Base-by-base conservation (phyloP, 768 basidiomycete species). In the Mycena leptocephala region DNA sequence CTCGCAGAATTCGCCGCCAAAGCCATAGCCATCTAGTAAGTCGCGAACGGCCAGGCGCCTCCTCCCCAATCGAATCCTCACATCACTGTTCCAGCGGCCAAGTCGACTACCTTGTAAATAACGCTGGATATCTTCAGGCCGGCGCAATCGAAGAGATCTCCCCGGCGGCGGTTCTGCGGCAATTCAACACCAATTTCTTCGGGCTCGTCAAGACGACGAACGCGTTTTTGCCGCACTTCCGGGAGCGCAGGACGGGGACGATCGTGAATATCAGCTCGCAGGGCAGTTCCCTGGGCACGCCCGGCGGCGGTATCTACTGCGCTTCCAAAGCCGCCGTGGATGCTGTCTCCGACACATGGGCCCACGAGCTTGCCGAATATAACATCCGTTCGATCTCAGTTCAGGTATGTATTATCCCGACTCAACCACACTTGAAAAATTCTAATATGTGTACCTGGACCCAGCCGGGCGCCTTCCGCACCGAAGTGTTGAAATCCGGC, bases 181-280 rank as follows among this genome's bases (percentile, higher is more conserved):
- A 81, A 62, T 82, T 83, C 65, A 63, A 79, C 68, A 80, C 80
- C 16, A 84, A 84, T 75, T 79, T 84, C 35, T 78, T 81, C 65
- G 82, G 82, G 18, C 81, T 81, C 2, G 76, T 84, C 51, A 76
- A 79, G 70, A 70, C 81, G 8, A 81, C 81, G 11, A 76, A 78
- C 63, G 72, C 72, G 1, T 80, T 85, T 75, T 66, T 85, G 11
- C 85, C 85, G 1, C 80, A 85, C 37, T 76, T 84, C 32, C 76
- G 79, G 9, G 37, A 16, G 22, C 68, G 77, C 5, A 59, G 32
- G n/a, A 37, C 66, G 3, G 79, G 79, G 6, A 78, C 77, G 16
- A 70, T 80, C 61, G 75, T 80, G 4, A 80, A 80, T 33, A 76
- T 80, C 43, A 76, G 77, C 64, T 80, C 79, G n/a, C 67, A 70